phyloP scores from a whole-genome alignment of 1,284 basidiomycete species.

The Exobasidium cylindrosporum region DNA sequence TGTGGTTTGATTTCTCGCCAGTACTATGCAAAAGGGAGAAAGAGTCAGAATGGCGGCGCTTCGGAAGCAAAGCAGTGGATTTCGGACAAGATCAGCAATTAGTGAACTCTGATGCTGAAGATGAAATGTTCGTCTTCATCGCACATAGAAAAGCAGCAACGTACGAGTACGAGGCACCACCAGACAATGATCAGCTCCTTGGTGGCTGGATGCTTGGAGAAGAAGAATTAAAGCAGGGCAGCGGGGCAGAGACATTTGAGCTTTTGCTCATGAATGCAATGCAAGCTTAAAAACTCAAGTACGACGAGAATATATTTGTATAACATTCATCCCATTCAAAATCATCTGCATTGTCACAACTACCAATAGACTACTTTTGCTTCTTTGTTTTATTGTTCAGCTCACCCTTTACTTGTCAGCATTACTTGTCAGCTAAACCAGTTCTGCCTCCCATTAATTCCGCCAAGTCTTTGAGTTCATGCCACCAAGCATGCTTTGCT shows the following conservation, averaged over 20 bases:
- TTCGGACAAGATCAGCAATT: not conserved
- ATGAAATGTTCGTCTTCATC: conserved; percentile 41
- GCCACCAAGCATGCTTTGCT: conserved; percentile 82
- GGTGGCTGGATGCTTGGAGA: conserved; percentile 22
- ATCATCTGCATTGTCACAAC: not conserved
- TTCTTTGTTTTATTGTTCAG: not conserved
- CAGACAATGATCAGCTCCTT: conserved; percentile 33
- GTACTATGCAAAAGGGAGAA: conserved; percentile 57
- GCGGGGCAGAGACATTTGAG: conserved; percentile 6
- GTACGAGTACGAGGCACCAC: conserved; percentile 27
- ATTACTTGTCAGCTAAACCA: conserved; percentile 15
- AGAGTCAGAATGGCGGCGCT: conserved; percentile 4
- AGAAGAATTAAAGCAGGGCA: not conserved
- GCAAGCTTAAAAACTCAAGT: not conserved
- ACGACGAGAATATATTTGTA: no score
- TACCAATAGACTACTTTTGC: not conserved
- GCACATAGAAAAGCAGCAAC: conserved; percentile 30
- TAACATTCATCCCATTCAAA: no score
- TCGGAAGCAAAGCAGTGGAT: conserved; percentile 12
- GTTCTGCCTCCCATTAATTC: conserved; percentile 45
- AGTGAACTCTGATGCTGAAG: conserved; percentile 21
- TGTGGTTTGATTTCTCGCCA: conserved; percentile 73
- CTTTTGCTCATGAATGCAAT: not conserved
- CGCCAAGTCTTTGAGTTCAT: conserved; percentile 37
- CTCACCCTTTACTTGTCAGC: not conserved